Evolutionary conservation across 495 filamentous ascomycete species (phyloP), one percentile per base, ranked within the genome.

Genomic region (Platismatia glauca): DNA sequence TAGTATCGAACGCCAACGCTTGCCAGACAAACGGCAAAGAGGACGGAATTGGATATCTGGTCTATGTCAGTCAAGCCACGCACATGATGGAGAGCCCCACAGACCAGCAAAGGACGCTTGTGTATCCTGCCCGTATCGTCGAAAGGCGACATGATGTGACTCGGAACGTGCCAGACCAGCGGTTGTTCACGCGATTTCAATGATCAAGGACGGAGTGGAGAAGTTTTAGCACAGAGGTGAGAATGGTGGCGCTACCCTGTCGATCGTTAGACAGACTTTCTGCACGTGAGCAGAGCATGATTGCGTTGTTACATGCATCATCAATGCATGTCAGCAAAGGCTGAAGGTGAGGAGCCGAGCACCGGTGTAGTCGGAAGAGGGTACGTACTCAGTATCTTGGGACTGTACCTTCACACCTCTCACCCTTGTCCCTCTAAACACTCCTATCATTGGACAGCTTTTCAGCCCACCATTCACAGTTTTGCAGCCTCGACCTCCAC

Each of bases 1-100:
- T 66, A 68, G 43, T 60, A 63, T 18, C 66, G 59, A 31, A 38
- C 55, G 22, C 15, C 12, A 18, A 61, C 58, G 34, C 63, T 66
- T 7, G 59, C 11, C 15, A 61, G 22, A 48, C 52, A 62, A 20
- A 66, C 13, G 4, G 22, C 64, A 57, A 66, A 63, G 33, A 68
- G 58, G 34, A 65, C 38, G 35, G 48, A 22, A 2, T 39, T 67
- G 16, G 58, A 64, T 37, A 57, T 53, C 64, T 62, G 13, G 24
- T 24, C 9, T 48, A 4, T 48, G 24, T 27, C n/a, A 27, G n/a
- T 27, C 22, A 48, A 48, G 44, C 44, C 44, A 48, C 22, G n/a
- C 44, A 48, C 22, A 27, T 27, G 13, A 27, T 15, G 24, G 22
- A 48, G 22, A 48, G 44, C 44, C 44, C 8, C 44, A 48, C 44